These are phyloP conservation scores for Rubia occidens DNA, from an alignment of 305 asterid genomes.

Conservation along the genomic window DNA sequence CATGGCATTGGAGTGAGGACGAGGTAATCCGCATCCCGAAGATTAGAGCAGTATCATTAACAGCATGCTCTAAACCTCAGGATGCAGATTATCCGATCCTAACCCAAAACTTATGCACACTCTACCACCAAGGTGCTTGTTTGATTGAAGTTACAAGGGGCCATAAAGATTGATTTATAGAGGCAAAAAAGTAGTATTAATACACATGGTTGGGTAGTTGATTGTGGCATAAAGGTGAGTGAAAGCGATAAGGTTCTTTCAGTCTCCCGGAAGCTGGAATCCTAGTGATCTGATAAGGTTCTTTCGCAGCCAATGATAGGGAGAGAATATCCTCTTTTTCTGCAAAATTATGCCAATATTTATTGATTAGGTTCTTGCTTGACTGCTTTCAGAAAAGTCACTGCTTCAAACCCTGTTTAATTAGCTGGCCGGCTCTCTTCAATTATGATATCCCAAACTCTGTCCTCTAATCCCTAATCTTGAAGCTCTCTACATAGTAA, in stretches of 20 bases:
- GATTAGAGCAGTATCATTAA: slow-evolving; percentile 25
- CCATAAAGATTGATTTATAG: slow-evolving; percentile 23
- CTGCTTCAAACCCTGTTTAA: neutral
- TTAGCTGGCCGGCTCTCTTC: neutral
- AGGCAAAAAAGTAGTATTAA: slow-evolving; percentile 8
- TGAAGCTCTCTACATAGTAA: neutral
- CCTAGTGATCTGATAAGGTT: slow-evolving; percentile 17
- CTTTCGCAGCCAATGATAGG: slow-evolving; percentile 19
- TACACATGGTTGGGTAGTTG: slow-evolving; percentile 3
- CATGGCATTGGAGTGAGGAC: slow-evolving; percentile 25
- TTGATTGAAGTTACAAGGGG: neutral
- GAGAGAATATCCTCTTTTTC: slow-evolving; percentile 19
- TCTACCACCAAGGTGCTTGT: neutral
- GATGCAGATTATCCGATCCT: slow-evolving; percentile 41
- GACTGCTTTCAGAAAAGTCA: slow-evolving; percentile 24
- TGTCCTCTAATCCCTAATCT: neutral
- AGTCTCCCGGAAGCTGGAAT: slow-evolving; percentile 16
- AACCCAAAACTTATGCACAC: slow-evolving; percentile 20
- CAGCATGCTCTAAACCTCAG: slow-evolving; percentile 46
- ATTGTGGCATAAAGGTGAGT: slow-evolving; percentile 10
- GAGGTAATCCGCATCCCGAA: slow-evolving; percentile 67
- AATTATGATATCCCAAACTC: neutral
- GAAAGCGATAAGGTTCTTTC: slow-evolving; percentile 20
- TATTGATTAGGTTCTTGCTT: slow-evolving; percentile 10
- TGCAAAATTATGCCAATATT: slow-evolving; percentile 8